phyloP scores from a whole-genome alignment of 352 stramenopile genomes.

The Globisporangium heterothallicum region DNA sequence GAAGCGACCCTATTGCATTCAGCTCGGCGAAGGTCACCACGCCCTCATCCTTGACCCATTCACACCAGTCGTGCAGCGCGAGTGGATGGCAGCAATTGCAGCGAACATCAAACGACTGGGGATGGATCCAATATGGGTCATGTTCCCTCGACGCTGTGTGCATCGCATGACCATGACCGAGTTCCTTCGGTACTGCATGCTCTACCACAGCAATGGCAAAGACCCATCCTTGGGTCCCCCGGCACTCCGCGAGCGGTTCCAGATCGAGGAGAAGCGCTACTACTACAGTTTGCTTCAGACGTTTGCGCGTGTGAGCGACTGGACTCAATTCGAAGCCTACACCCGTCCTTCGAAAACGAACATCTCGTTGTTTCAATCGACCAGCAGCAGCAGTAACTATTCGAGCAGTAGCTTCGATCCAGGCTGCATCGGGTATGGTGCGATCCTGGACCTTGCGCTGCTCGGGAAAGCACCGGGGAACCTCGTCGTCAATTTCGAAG shows the following conservation, averaged over 20 bases:
- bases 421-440: constrained; percentile 57
- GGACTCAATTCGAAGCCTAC: constrained; percentile 44
- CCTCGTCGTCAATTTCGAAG: constrained; percentile 40
- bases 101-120: constrained; percentile 62
- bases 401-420: constrained; percentile 14
- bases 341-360: constrained; percentile 35
- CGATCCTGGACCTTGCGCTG: constrained; percentile 61
- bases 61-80: constrained; percentile 40
- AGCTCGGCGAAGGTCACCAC: constrained; percentile 43
- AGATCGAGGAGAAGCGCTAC: constrained; percentile 44
- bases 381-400: constrained; percentile 11
- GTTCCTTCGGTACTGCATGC: constrained; percentile 54
- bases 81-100: constrained; percentile 57
- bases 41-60: constrained; percentile 61
- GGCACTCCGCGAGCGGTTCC: constrained; percentile 35
- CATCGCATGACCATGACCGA: constrained; percentile 47
- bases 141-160: constrained; percentile 44
- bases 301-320: constrained; percentile 41
- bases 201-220: constrained; percentile 47
- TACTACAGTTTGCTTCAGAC: constrained; percentile 46
- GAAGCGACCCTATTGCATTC: constrained; percentile 50
- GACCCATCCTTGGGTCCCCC: constrained; percentile 19
- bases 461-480: constrained; percentile 35
- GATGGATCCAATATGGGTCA: constrained; percentile 50
- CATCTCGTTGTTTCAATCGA: constrained; percentile 24